Percentiles rank a stretch among this genome's conserved stretches.
phyloP scores from a whole-genome alignment of 2,329 filamentous ascomycete genomes.

The Aspergillus neotritici region DNA sequence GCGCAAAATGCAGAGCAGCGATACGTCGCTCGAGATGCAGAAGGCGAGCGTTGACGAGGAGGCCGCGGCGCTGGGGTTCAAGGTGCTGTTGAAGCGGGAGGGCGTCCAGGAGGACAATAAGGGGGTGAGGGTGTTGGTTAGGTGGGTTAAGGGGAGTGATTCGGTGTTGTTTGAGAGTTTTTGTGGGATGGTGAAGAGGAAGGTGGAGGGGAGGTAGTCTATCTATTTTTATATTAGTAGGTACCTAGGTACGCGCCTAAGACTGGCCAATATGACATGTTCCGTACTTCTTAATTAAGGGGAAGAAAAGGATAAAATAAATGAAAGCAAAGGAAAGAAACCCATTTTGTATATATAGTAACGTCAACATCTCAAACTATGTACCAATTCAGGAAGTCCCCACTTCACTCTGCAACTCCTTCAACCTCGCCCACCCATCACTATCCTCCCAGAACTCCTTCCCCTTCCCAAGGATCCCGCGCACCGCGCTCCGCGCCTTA shows the following conservation, averaged over 20 bases:
- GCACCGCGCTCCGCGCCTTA: slow-evolving; percentile 77
- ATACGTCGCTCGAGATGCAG: slow-evolving; percentile 13
- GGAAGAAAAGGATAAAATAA: too few relatives aligned
- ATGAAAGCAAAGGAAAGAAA: too few relatives aligned
- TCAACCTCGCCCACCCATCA: slow-evolving; percentile 36
- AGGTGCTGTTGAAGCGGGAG: slow-evolving; percentile 44
- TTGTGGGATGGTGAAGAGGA: slow-evolving; percentile 67
- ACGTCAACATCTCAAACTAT: neutral
- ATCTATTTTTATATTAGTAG: too few relatives aligned
- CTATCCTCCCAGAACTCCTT: slow-evolving; percentile 77
- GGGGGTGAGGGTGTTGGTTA: slow-evolving; percentile 48
- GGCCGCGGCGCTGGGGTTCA: slow-evolving; percentile 53
- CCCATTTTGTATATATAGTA: too few relatives aligned
- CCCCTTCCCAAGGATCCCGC: slow-evolving; percentile 75
- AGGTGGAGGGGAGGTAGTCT: slow-evolving; percentile 26
- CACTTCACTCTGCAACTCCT: slow-evolving; percentile 35
- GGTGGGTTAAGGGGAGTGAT: slow-evolving; percentile 74
- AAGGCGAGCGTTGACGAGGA: slow-evolving; percentile 32
- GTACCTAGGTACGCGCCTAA: too few relatives aligned
- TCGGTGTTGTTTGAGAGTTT: slow-evolving; percentile 78
- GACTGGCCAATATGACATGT: too few relatives aligned
- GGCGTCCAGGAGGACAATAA: slow-evolving; percentile 25
- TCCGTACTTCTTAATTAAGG: too few relatives aligned
- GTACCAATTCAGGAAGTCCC: slow-evolving; percentile 13
- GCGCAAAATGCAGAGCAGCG: slow-evolving; percentile 44